A percentile compares a stretch with the other conserved stretches of the same genome.
Evolutionary conservation across 371 early-diverging fungal species (phyloP).

Genomic region (Catenaria anguillulae): DNA sequence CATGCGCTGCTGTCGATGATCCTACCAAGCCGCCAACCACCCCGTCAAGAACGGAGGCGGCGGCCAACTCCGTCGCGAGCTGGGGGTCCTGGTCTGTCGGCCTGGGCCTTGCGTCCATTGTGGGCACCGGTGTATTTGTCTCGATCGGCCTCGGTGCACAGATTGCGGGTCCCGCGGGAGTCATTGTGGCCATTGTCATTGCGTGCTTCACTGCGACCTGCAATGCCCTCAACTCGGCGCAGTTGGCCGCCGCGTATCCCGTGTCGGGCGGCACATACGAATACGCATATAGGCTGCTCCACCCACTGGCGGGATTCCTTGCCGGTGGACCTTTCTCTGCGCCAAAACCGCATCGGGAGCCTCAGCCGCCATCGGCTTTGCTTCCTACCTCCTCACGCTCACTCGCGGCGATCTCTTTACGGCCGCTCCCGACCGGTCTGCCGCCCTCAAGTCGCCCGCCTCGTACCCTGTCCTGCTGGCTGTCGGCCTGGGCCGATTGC

Average conservation of each 20-base stretch:
- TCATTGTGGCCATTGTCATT: background rate
- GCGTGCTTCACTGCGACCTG: slow-evolving; percentile 5
- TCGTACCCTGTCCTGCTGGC: background rate
- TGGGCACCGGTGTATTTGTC: slow-evolving; percentile 5
- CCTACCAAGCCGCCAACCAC: no score
- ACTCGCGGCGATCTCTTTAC: background rate
- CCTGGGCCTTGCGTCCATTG: background rate
- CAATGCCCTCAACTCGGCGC: slow-evolving; percentile 7
- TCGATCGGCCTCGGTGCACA: slow-evolving; percentile 5
- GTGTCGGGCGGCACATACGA: slow-evolving; percentile 5
- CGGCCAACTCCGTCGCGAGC: background rate
- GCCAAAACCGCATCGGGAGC: background rate
- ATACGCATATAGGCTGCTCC: slow-evolving; percentile 1
- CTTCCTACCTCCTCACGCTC: background rate
- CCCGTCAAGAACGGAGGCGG: no score
- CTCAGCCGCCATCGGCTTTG: background rate
- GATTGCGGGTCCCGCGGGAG: background rate
- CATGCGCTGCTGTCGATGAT: no score
- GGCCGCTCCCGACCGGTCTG: background rate
- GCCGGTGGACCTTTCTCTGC: slow-evolving; percentile 6
- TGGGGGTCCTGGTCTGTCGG: slow-evolving; percentile 1
- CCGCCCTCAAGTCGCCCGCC: background rate
- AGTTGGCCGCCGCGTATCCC: background rate
- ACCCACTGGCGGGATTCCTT: background rate
- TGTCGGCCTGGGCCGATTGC: background rate